A percentile compares a stretch with the other conserved stretches of the same genome.
Evolutionary conservation across 2,329 filamentous ascomycete species (phyloP).

Genomic region (Plectosphaerella cucumerina): DNA sequence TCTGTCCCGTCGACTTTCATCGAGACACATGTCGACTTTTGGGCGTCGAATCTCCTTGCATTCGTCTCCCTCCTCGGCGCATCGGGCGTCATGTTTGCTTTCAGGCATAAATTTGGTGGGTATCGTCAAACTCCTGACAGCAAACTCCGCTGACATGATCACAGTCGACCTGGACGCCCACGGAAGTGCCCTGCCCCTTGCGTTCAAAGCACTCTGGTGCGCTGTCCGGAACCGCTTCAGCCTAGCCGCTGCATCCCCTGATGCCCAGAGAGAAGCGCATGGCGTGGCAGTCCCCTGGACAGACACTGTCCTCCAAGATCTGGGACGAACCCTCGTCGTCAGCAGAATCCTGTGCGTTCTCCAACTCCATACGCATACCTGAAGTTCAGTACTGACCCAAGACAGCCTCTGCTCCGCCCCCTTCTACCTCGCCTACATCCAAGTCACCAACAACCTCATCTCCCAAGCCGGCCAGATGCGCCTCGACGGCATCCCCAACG

Average conservation of each 20-base stretch:
- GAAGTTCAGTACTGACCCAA: neutral
- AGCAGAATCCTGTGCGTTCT: conserved; percentile 48
- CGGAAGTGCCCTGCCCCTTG: conserved; percentile 47
- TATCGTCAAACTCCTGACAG: too few species aligned
- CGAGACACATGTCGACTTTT: conserved; percentile 54
- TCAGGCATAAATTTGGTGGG: conserved; percentile 9
- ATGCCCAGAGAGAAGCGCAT: conserved; percentile 43
- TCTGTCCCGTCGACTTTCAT: conserved; percentile 57
- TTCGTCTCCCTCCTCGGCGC: conserved; percentile 51
- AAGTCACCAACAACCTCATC: conserved; percentile 50
- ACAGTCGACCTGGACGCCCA: neutral
- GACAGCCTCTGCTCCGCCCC: conserved; percentile 5
- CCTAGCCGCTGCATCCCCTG: conserved; percentile 51
- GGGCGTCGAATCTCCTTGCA: conserved; percentile 55
- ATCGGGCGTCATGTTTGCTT: conserved; percentile 19
- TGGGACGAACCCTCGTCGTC: conserved; percentile 51
- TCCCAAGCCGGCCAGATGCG: conserved; percentile 51
- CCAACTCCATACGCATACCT: conserved; percentile 24
- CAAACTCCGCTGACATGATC: too few species aligned
- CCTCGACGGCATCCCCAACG: conserved; percentile 49
- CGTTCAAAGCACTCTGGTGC: conserved; percentile 53
- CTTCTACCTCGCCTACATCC: conserved; percentile 40
- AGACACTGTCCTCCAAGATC: conserved; percentile 58
- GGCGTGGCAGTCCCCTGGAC: conserved; percentile 47
- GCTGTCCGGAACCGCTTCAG: conserved; percentile 33